These are phyloP conservation scores for Mycogone perniciosa DNA, from an alignment of 2,329 filamentous ascomycete genomes.

Conservation along the genomic window DNA sequence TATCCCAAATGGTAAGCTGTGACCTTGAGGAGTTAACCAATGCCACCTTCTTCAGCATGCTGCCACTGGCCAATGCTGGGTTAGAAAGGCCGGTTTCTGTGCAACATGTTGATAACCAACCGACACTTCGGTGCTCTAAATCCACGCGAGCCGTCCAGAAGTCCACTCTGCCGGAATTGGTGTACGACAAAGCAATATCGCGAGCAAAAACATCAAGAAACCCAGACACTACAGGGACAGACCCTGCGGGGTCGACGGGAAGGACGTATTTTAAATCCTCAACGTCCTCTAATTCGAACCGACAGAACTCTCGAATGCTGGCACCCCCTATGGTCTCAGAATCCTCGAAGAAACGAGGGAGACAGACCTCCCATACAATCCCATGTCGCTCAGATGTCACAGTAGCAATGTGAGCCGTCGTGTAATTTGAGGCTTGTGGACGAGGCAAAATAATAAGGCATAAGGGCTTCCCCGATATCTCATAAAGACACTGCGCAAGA, in stretches of 20 bases:
- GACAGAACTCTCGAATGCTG: constrained; percentile 58
- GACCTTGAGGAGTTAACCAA: constrained; percentile 69
- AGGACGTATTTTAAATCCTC: constrained; percentile 62
- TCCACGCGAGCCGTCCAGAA: constrained; percentile 82
- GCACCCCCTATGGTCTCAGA: constrained; percentile 19
- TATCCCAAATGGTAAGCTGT: constrained; percentile 85
- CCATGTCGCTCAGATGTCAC: constrained; percentile 73
- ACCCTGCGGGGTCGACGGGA: constrained; percentile 81
- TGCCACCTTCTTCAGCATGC: constrained; percentile 79
- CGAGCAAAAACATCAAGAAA: constrained; percentile 82
- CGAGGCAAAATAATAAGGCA: constrained; percentile 72
- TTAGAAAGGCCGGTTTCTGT: constrained; percentile 71
- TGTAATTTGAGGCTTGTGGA: constrained; percentile 48
- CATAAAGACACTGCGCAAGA: constrained; percentile 46
- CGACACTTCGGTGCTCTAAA: constrained; percentile 50
- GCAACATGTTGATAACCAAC: constrained; percentile 76
- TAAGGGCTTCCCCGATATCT: constrained; percentile 62
- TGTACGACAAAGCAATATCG: constrained; percentile 83
- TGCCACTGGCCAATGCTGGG: constrained; percentile 75
- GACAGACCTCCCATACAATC: constrained; percentile 70
- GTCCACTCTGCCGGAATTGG: constrained; percentile 63
- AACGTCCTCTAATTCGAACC: constrained; percentile 57
- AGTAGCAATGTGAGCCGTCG: constrained; percentile 68
- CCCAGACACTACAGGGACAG: constrained; percentile 61
- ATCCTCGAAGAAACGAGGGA: constrained; percentile 44